Percentiles rank a stretch among this genome's conserved stretches.
Evolutionary conservation across 805 yeast genomes (phyloP).

Genomic region (Zygoascus tannicola): DNA sequence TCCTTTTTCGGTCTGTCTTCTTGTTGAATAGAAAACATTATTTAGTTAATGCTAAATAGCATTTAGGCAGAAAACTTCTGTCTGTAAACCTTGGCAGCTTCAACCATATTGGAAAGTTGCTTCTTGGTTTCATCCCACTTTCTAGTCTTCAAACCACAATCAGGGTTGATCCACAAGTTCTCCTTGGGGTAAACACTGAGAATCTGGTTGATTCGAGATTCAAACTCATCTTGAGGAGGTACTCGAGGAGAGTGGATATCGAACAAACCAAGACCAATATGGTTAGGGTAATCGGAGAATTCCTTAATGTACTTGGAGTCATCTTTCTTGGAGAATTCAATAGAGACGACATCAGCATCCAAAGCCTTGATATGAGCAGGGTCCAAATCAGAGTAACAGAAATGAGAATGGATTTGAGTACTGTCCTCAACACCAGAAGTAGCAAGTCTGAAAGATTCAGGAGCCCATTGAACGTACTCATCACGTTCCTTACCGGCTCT

Average conservation of each 20-base stretch:
- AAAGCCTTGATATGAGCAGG: conserved; percentile 99
- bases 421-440: conserved; percentile 93
- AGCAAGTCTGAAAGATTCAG: conserved; percentile 98
- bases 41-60: background rate
- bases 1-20: background rate
- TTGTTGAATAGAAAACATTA: conserved; percentile 3
- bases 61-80: conserved; percentile 33
- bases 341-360: conserved; percentile 98
- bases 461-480: conserved; percentile 97
- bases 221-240: conserved; percentile 95
- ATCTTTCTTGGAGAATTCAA: conserved; percentile 99
- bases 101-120: conserved; percentile 97
- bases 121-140: conserved; percentile 97
- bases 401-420: conserved; percentile 99
- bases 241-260: conserved; percentile 99
- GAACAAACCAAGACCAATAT: conserved; percentile 97
- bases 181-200: conserved; percentile 95
- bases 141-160: conserved; percentile 99
- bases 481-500: conserved; percentile 96
- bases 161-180: conserved; percentile 99
- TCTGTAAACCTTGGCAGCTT: conserved; percentile 95
- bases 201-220: conserved; percentile 86
- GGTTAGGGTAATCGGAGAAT: conserved; percentile 98
- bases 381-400: conserved; percentile 99
- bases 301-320: conserved; percentile 97